Evolutionary conservation across 2,329 filamentous ascomycete species (phyloP).

Genomic region (Pseudocercospora eumusae): DNA sequence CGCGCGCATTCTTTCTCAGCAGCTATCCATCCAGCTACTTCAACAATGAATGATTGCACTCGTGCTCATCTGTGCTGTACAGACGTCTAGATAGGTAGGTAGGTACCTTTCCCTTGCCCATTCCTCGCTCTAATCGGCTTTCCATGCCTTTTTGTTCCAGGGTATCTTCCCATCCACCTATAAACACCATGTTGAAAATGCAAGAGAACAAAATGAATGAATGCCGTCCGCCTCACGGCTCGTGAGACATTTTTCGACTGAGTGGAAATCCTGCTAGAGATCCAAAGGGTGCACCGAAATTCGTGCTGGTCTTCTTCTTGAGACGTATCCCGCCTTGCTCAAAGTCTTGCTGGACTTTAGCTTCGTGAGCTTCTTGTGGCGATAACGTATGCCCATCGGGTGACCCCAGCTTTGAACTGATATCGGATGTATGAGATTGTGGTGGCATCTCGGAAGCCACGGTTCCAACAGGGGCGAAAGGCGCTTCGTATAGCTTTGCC

Average conservation of each 20-base stretch:
- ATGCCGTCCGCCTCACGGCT: not conserved
- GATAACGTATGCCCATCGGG: slow-evolving; percentile 24
- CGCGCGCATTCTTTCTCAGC: not conserved
- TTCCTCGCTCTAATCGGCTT: slow-evolving; percentile 3
- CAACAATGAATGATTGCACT: not conserved
- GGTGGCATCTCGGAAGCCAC: slow-evolving; percentile 10
- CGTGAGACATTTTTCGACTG: slow-evolving; percentile 28
- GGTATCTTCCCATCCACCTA: slow-evolving; percentile 11
- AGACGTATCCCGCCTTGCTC: slow-evolving; percentile 41
- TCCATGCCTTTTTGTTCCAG: not conserved
- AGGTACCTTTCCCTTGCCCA: slow-evolving; percentile 1
- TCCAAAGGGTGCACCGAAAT: slow-evolving; percentile 43
- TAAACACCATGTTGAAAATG: slow-evolving; percentile 12
- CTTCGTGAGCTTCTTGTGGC: slow-evolving; percentile 32
- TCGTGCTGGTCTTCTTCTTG: slow-evolving; percentile 41
- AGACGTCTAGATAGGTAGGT: slow-evolving; percentile 8
- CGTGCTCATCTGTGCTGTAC: not conserved
- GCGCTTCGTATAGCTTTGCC: slow-evolving; percentile 14
- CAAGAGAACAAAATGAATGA: slow-evolving; percentile 16
- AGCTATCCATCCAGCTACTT: not conserved
- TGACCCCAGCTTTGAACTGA: slow-evolving; percentile 20
- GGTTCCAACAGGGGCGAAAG: slow-evolving; percentile 18
- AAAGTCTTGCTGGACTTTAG: slow-evolving; percentile 33
- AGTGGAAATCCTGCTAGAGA: slow-evolving; percentile 37
- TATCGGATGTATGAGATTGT: slow-evolving; percentile 18